Percentiles rank a stretch among this genome's conserved stretches.
Conservation (phyloP, 306 rosid species). For the Lagenaria siceraria region DNA sequence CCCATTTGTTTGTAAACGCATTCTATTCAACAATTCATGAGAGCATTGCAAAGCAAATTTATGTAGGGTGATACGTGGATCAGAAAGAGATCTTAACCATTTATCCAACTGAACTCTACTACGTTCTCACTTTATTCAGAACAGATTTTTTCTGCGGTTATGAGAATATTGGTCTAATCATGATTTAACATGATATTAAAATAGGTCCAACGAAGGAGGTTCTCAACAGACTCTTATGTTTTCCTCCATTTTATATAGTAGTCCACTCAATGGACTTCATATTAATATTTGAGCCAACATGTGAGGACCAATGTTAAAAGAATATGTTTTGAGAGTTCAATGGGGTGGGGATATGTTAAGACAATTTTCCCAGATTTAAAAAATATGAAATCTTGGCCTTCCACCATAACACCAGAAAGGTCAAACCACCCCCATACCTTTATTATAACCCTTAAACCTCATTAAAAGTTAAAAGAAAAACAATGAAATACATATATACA, state of each 20-base stretch:
- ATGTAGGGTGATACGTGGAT: neutral
- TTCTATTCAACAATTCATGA: neutral
- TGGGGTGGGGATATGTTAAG: no score
- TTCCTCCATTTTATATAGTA: no score
- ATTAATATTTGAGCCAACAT: no score
- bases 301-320: no score
- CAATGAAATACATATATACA: no score
- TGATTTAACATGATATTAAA: no score
- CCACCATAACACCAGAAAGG: neutral
- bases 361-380: no score
- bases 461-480: neutral
- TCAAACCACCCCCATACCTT: neutral
- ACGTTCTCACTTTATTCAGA: neutral
- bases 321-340: no score
- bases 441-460: neutral
- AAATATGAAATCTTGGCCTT: neutral
- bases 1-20: neutral
- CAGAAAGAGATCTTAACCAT: neutral
- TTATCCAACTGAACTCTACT: neutral
- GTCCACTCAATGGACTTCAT: no score
- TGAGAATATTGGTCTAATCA: no score
- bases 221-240: no score
- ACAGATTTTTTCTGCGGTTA: neutral
- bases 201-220: no score
- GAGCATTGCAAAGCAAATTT: neutral